phyloP scores from a whole-genome alignment of 2,329 filamentous ascomycete genomes.

The Zarea fungicola region DNA sequence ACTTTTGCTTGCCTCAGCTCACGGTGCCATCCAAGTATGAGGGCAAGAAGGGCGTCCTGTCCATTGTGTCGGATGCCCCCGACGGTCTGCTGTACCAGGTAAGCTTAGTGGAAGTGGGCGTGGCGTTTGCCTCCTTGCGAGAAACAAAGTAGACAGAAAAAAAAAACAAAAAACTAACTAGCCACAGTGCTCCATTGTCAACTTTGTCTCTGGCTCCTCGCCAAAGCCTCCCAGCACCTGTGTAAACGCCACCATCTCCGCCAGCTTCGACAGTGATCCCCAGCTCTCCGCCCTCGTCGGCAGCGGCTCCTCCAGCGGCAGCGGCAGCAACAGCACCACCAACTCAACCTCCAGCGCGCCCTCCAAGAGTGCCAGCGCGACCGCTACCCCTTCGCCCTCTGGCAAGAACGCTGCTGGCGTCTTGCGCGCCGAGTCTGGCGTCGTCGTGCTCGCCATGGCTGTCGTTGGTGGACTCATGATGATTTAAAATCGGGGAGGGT shows the following conservation, averaged over 20 bases:
- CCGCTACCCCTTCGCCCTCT: neutral
- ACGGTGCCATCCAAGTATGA: conserved; percentile 44
- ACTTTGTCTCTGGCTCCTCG: conserved; percentile 44
- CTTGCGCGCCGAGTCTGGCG: neutral
- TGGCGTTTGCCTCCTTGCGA: neutral
- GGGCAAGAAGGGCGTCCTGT: conserved; percentile 51
- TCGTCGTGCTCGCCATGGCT: conserved; percentile 21
- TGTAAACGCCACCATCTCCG: conserved; percentile 31
- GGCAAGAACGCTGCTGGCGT: neutral
- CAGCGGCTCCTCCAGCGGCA: conserved; percentile 8
- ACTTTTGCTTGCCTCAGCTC: conserved; percentile 47
- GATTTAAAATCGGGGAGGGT: too few relatives aligned
- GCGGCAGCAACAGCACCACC: neutral
- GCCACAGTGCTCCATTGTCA: conserved; percentile 53
- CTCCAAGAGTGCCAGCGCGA: neutral
- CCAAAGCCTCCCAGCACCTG: conserved; percentile 27
- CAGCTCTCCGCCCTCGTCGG: conserved; percentile 30
- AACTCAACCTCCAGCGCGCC: neutral
- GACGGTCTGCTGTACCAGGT: conserved; percentile 57
- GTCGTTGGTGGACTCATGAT: conserved; percentile 26
- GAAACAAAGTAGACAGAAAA: neutral
- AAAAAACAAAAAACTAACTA: neutral
- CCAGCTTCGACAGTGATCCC: conserved; percentile 27
- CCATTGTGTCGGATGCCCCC: conserved; percentile 44
- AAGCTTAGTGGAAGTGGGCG: conserved; percentile 16